A percentile compares a stretch with the other conserved stretches of the same genome.
phyloP scores from a whole-genome alignment of 2,329 filamentous ascomycete genomes.

The Leptographium procerum region DNA sequence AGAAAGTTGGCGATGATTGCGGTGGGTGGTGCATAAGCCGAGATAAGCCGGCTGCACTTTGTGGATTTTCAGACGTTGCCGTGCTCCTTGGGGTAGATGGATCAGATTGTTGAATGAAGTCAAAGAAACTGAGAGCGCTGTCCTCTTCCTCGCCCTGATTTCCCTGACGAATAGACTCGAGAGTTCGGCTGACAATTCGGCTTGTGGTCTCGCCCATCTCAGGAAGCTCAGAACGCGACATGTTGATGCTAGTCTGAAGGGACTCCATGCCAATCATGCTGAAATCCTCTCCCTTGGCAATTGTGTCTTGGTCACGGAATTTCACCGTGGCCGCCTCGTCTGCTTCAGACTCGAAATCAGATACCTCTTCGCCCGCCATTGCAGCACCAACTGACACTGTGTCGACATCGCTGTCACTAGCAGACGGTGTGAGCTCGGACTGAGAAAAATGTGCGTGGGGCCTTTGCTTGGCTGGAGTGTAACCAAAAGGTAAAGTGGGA shows the following conservation, averaged over 20 bases:
- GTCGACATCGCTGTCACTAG: not conserved
- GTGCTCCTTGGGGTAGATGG: not conserved
- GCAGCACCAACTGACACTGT: not conserved
- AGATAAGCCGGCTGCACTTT: not conserved
- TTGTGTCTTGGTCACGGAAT: slow-evolving; percentile 17
- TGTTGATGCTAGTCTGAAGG: slow-evolving; percentile 11
- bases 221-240: slow-evolving; percentile 31
- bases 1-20: not conserved
- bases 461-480: not conserved
- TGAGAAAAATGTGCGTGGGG: not conserved
- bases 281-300: slow-evolving; percentile 19
- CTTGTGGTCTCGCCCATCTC: slow-evolving; percentile 46
- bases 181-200: slow-evolving; percentile 42
- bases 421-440: not conserved
- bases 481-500: not conserved
- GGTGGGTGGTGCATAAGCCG: not conserved
- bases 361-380: slow-evolving; percentile 12
- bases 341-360: slow-evolving; percentile 15
- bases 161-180: slow-evolving; percentile 36
- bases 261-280: slow-evolving; percentile 16
- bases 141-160: not conserved
- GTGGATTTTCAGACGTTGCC: not conserved
- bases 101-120: slow-evolving; percentile 7
- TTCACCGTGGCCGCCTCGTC: slow-evolving; percentile 6
- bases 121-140: slow-evolving; percentile 4